Base-by-base conservation (phyloP, 495 filamentous ascomycete genomes). In the Ramalina intermedia region DNA sequence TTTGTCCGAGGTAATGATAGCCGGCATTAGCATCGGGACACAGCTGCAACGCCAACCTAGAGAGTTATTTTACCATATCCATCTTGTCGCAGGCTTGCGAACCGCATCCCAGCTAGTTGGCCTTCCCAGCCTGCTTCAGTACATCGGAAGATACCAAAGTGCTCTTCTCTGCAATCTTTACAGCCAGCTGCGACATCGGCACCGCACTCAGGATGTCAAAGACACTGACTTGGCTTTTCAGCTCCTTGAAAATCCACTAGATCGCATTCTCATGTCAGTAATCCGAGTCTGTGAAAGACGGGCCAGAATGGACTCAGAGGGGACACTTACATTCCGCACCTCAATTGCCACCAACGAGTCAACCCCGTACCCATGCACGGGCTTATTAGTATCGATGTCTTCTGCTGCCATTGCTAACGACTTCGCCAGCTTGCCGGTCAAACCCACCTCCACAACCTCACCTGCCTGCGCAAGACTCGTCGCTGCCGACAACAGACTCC, bases 311-410 rank as follows among this genome's bases (percentile, higher is more conserved):
- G 29, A 33, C 8, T 33, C 7, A 33, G 29, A 7, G 29, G 29
- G 5, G 29, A 33, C 2, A 33, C 29, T 33, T 33, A 33, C 29
- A 43, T 65, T 66, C 18, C 65, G 60, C 12, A 69, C 50, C 2
- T 62, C 62, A 11, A 65, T 61, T 1, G 64, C 62, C 42, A 63
- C 63, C 13, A 69, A 54, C 1, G 66, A 69, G 42, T 69, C 66
- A 16, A 69, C 57, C n/a, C 63, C 63, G 42, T 60, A 63, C 12
- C 50, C 43, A 13, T 56, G 53, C 17, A 59, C 38, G 1, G 63
- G 51, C 44, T 55, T 58, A 26, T 53, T 23, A 11, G 47, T n/a
- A 27, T 65, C 62, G 5, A 63, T 35, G 29, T 72, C 64, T 2
- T 63, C 62, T 13, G 57, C 52, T 16, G 60, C 52, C 23, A 51